phyloP scores from a whole-genome alignment of 768 basidiomycete species.

The Suillus subalutaceus region DNA sequence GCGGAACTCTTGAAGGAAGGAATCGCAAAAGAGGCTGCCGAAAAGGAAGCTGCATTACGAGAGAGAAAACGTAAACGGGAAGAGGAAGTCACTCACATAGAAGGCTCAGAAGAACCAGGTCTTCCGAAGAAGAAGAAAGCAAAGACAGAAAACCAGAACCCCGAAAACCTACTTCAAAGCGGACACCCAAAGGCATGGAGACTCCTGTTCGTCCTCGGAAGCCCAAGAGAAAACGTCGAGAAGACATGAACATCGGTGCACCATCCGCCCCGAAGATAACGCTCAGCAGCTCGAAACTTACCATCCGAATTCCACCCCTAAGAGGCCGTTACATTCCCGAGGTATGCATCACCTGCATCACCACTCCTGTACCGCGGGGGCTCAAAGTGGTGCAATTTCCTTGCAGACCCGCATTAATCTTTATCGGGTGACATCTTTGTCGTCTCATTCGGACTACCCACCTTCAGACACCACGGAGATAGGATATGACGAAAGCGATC shows the following conservation, averaged over 20 bases:
- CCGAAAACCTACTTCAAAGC: conserved; percentile 22
- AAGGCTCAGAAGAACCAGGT: conserved; percentile 8
- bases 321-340: not conserved
- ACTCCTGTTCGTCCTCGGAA: conserved; percentile 32
- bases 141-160: conserved; percentile 22
- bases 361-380: conserved; percentile 15
- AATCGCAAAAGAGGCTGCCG: conserved; percentile 54
- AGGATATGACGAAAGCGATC: conserved; percentile 23
- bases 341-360: conserved; percentile 25
- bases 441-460: conserved; percentile 18
- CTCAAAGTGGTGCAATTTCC: conserved; percentile 17
- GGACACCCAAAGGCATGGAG: conserved; percentile 28
- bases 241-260: not conserved
- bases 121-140: conserved; percentile 18
- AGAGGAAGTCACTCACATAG: conserved; percentile 38
- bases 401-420: conserved; percentile 27
- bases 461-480: conserved; percentile 26
- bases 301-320: not conserved
- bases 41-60: conserved; percentile 50
- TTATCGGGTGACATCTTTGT: conserved; percentile 20
- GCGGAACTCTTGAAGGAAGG: conserved; percentile 61
- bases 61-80: conserved; percentile 64
- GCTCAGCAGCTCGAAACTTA: not conserved
- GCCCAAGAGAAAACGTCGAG: conserved; percentile 23
- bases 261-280: not conserved